Conservation (phyloP, 2,329 filamentous ascomycete species). For the Aspergillus calidoustus region DNA sequence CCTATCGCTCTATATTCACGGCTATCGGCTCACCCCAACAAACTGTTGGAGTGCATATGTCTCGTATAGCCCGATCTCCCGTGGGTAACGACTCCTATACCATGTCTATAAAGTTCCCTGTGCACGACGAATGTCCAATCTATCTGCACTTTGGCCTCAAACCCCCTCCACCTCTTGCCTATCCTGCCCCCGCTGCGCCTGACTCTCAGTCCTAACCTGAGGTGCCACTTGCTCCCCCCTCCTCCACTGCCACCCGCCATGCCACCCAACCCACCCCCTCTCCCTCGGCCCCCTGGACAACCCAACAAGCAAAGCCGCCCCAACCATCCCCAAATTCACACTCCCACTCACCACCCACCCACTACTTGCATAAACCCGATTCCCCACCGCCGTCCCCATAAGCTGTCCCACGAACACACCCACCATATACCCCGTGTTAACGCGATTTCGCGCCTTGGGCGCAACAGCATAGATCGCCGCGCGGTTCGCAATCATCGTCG, state of each 20-base stretch:
- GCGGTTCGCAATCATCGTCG: conserved; percentile 71
- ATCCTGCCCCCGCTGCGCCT: background rate
- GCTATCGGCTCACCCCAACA: too few relatives aligned
- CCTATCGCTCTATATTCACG: too few relatives aligned
- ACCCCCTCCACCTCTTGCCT: too few relatives aligned
- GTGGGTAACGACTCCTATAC: too few relatives aligned
- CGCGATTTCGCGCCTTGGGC: conserved; percentile 71
- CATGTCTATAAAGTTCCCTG: too few relatives aligned
- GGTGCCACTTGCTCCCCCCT: background rate
- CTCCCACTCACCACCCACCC: conserved; percentile 64
- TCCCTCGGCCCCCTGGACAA: conserved; percentile 60
- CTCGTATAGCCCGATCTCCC: too few relatives aligned
- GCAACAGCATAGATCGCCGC: conserved; percentile 72
- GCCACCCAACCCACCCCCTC: conserved; percentile 64
- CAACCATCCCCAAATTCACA: conserved; percentile 60
- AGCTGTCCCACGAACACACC: conserved; percentile 75
- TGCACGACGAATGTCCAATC: too few relatives aligned
- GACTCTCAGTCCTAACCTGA: too few relatives aligned
- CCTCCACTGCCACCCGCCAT: conserved; percentile 52
- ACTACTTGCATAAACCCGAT: conserved; percentile 56
- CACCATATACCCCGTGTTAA: conserved; percentile 85
- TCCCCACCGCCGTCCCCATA: conserved; percentile 67
- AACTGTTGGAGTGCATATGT: too few relatives aligned
- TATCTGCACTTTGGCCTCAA: too few relatives aligned
- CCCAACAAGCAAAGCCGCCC: conserved; percentile 53